Base-by-base conservation (phyloP, 179 eudicot species). In the Drosera spatulata region DNA sequence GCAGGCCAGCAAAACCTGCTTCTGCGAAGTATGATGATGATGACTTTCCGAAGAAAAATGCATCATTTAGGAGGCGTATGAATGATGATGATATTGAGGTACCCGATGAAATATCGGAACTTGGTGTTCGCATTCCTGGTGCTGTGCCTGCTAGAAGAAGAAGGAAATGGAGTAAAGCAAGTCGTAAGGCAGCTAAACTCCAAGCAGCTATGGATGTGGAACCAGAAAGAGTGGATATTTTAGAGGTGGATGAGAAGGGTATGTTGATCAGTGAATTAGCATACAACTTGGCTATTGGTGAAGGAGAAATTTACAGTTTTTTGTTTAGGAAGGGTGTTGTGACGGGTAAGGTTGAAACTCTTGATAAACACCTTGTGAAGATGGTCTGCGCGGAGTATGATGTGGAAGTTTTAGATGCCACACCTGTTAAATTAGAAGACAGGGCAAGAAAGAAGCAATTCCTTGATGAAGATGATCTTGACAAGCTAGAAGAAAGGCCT, bases 151-250 rank as follows among this genome's bases (percentile, higher is more conserved):
- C 76, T n/a, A 73, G 90, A 69, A 93, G 83, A 72, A 96, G 99
- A 59, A 77, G 96, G 68, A 93, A 89, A 69, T 88, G 89, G 89
- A 86, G 68, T 66, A 93, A 89, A 72, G 96, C 96, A 5, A 88
- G 95, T 65, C 85, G 99, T 52, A 93, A 73, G 68, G 99, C 96
- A 50, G 96, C 86, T 53, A 79, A 88, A 66, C 85, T 86, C 60
- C 89, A 79, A 82, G 96, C 96, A 53, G 96, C 88, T 42, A 74
- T 66, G 69, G 95, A 84, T 8, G 91, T 96, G 56, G 99, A 91
- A 72, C 99, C 99, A 62, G 86, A 89, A 4, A 84, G 69, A 69
- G 96, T 85, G 54, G 96, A 89, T 49, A 85, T 93, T 66, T 75
- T 93, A 81, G 99, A 89, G 78, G 96, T 93, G 55, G 84, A 58